Conservation (phyloP, 1,284 basidiomycete species). For the Rhodotorula sp. region DNA sequence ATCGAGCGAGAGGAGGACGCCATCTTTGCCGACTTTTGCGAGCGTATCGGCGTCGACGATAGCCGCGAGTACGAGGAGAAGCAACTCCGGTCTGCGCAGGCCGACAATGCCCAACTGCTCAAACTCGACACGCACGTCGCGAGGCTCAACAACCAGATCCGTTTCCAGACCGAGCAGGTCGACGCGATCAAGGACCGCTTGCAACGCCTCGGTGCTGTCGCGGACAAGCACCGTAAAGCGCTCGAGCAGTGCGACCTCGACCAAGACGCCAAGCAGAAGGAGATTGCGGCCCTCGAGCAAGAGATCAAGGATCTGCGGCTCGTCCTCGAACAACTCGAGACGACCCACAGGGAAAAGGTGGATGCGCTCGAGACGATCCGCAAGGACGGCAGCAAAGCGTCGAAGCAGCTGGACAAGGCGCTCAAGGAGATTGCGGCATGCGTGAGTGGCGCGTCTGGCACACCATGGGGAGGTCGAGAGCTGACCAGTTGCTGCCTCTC, state of each 20-base stretch:
- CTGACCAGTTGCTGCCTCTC: not conserved
- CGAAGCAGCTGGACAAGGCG: slow-evolving; percentile 75
- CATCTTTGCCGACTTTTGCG: slow-evolving; percentile 78
- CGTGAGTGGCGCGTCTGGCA: slow-evolving; percentile 53
- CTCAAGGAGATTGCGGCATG: slow-evolving; percentile 84
- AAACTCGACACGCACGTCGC: slow-evolving; percentile 85
- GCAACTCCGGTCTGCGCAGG: slow-evolving; percentile 81
- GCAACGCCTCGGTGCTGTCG: slow-evolving; percentile 46
- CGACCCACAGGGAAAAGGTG: slow-evolving; percentile 62
- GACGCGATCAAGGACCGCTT: slow-evolving; percentile 65
- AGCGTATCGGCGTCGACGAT: slow-evolving; percentile 71
- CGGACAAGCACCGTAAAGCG: slow-evolving; percentile 4
- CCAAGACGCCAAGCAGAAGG: slow-evolving; percentile 8
- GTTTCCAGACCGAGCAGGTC: slow-evolving; percentile 76
- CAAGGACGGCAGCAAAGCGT: slow-evolving; percentile 66
- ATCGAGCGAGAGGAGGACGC: slow-evolving; percentile 77
- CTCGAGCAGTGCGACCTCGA: slow-evolving; percentile 18
- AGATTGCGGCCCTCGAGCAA: slow-evolving; percentile 22
- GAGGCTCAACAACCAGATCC: slow-evolving; percentile 79
- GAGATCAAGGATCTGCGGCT: slow-evolving; percentile 35
- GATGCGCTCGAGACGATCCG: slow-evolving; percentile 74
- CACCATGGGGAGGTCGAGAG: not conserved
- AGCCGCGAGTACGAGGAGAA: slow-evolving; percentile 95
- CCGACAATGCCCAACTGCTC: slow-evolving; percentile 79
- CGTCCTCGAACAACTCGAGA: slow-evolving; percentile 58